A percentile compares a stretch with the other conserved stretches of the same genome.
These are phyloP conservation scores for Boletus reticuloceps DNA, from an alignment of 768 basidiomycete genomes.

Conservation along the genomic window DNA sequence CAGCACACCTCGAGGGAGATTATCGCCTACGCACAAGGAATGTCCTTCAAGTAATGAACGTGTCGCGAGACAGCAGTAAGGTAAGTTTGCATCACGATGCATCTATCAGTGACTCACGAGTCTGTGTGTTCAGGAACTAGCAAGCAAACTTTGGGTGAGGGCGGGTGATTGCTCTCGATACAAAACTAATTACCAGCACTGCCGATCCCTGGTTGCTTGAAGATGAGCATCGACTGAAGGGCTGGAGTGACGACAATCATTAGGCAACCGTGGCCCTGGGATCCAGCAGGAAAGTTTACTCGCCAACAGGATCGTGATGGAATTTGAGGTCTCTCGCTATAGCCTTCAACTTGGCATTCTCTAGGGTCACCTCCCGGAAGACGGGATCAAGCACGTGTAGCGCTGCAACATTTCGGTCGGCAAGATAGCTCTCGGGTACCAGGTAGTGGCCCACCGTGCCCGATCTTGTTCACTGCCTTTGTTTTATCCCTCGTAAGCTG, in stretches of 20 bases:
- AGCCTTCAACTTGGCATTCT: conserved; percentile 67
- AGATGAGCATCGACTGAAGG: conserved; percentile 93
- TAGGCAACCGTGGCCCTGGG: neutral
- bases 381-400: conserved; percentile 83
- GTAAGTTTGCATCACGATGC: neutral
- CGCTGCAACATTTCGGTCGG: conserved; percentile 40
- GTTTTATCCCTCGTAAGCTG: conserved; percentile 70
- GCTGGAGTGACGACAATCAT: conserved; percentile 39
- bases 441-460: conserved; percentile 57
- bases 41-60: conserved; percentile 42
- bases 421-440: neutral
- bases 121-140: conserved; percentile 91
- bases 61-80: neutral
- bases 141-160: neutral
- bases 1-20: neutral
- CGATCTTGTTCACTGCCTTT: conserved; percentile 92
- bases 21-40: conserved; percentile 54
- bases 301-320: conserved; percentile 83
- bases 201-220: conserved; percentile 91
- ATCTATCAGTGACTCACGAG: conserved; percentile 54
- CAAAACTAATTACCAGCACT: conserved; percentile 65
- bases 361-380: conserved; percentile 76
- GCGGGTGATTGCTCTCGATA: neutral
- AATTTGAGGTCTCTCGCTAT: conserved; percentile 78
- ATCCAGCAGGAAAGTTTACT: conserved; percentile 16